A percentile compares a stretch with the other conserved stretches of the same genome.
Evolutionary conservation across 225 moss, liverwort and hornwort species (phyloP).

Genomic region (Pseudoscleropodium purum): DNA sequence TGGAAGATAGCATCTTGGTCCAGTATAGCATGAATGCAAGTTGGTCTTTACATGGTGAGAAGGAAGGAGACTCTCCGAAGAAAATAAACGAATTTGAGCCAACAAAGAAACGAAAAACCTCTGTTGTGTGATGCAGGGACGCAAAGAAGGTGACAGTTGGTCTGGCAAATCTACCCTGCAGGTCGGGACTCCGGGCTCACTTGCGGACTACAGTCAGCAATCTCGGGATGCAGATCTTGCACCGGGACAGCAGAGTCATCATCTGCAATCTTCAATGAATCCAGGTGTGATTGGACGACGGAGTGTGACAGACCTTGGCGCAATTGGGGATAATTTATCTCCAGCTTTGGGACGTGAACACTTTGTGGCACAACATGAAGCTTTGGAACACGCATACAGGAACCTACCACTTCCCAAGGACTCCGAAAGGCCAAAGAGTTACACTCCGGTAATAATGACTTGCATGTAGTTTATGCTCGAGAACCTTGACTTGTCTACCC

Average conservation of each 20-base stretch:
- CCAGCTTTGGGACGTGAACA: conserved; percentile 62
- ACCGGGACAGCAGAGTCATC: conserved; percentile 61
- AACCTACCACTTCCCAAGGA: conserved; percentile 82
- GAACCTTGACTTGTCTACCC: neutral
- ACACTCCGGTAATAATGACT: conserved; percentile 56
- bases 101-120: conserved; percentile 46
- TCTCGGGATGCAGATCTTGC: conserved; percentile 88
- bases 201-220: conserved; percentile 89
- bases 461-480: neutral
- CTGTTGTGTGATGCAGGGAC: conserved; percentile 60
- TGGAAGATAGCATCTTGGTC: conserved; percentile 1
- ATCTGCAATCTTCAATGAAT: conserved; percentile 52
- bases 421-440: conserved; percentile 93
- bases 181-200: conserved; percentile 86
- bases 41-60: conserved; percentile 11
- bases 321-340: conserved; percentile 58
- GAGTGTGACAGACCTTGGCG: conserved; percentile 54
- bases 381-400: conserved; percentile 83
- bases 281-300: conserved; percentile 78
- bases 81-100: conserved; percentile 41
- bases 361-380: conserved; percentile 68
- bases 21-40: conserved; percentile 28
- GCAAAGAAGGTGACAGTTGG: conserved; percentile 70
- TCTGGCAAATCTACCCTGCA: conserved; percentile 68
- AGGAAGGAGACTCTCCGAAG: conserved; percentile 14